Percentiles rank a stretch among this genome's conserved stretches.
Evolutionary conservation across 768 basidiomycete genomes (phyloP).

Genomic region (Filobasidium wieringae): DNA sequence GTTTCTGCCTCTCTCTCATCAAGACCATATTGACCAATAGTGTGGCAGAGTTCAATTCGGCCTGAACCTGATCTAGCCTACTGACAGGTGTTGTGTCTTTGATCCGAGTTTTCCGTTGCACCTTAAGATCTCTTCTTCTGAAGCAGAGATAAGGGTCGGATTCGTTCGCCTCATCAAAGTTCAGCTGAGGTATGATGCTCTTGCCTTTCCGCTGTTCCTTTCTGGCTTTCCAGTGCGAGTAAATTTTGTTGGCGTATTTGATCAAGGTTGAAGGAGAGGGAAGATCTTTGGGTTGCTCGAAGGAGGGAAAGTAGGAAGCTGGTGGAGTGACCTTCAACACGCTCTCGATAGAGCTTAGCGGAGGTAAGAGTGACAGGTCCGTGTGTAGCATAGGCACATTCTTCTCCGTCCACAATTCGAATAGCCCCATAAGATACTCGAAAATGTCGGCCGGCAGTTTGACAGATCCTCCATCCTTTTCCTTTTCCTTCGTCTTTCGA

Average conservation of each 20-base stretch:
- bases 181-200: constrained; percentile 72
- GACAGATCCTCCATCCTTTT: constrained; percentile 53
- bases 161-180: constrained; percentile 81
- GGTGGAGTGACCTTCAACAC: constrained; percentile 55
- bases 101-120: constrained; percentile 83
- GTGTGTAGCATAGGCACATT: constrained; percentile 80
- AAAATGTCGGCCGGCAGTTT: constrained; percentile 80
- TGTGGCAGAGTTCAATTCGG: constrained; percentile 59
- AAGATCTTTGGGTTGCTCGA: constrained; percentile 55
- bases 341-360: constrained; percentile 44
- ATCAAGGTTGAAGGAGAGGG: constrained; percentile 54
- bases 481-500: constrained; percentile 67
- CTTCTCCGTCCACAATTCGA: constrained; percentile 82
- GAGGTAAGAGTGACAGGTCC: constrained; percentile 38
- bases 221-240: constrained; percentile 82
- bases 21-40: constrained; percentile 61
- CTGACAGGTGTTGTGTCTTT: constrained; percentile 82
- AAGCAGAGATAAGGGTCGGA: constrained; percentile 94
- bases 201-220: constrained; percentile 68
- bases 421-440: constrained; percentile 85
- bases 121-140: constrained; percentile 85
- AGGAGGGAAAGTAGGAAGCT: constrained; percentile 57
- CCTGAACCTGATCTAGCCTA: constrained; percentile 67
- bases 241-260: constrained; percentile 60
- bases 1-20: constrained; percentile 64